A percentile compares a stretch with the other conserved stretches of the same genome.
phyloP scores from a whole-genome alignment of 352 stramenopile genomes.

The Pythium folliculosum region DNA sequence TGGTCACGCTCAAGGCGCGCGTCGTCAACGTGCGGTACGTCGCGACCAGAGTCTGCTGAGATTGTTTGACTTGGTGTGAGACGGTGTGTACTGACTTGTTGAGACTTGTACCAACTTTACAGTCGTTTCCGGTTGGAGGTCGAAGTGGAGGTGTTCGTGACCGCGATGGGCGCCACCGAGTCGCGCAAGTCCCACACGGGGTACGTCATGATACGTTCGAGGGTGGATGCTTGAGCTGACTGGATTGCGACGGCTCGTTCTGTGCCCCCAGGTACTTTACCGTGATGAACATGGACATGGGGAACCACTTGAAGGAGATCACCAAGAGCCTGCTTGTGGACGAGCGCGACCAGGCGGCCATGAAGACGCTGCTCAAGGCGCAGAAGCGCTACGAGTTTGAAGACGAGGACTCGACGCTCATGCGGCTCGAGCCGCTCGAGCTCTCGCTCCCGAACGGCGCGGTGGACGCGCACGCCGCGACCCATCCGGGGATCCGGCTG shows the following conservation, averaged over 20 bases:
- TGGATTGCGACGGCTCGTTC: not conserved
- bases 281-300: constrained; percentile 54
- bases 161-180: constrained; percentile 33
- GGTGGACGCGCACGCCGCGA: constrained; percentile 5
- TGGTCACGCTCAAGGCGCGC: constrained; percentile 62
- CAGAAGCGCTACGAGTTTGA: constrained; percentile 61
- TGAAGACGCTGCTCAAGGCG: constrained; percentile 56
- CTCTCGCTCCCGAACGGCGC: constrained; percentile 23
- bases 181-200: constrained; percentile 57
- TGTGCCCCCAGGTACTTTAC: constrained; percentile 48
- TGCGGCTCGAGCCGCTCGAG: constrained; percentile 47
- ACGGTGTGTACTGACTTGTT: too few relatives aligned
- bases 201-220: constrained; percentile 18
- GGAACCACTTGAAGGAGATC: constrained; percentile 45
- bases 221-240: not conserved
- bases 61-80: too few relatives aligned
- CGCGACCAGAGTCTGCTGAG: too few relatives aligned
- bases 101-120: not conserved
- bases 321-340: constrained; percentile 49
- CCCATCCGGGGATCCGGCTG: constrained; percentile 15
- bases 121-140: constrained; percentile 62
- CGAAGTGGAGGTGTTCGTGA: constrained; percentile 62
- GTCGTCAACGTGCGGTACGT: constrained; percentile 67
- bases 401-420: constrained; percentile 50
- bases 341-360: constrained; percentile 49